These are phyloP conservation scores for Yarrowia bubula DNA, from an alignment of 805 yeast species.

Conservation along the genomic window DNA sequence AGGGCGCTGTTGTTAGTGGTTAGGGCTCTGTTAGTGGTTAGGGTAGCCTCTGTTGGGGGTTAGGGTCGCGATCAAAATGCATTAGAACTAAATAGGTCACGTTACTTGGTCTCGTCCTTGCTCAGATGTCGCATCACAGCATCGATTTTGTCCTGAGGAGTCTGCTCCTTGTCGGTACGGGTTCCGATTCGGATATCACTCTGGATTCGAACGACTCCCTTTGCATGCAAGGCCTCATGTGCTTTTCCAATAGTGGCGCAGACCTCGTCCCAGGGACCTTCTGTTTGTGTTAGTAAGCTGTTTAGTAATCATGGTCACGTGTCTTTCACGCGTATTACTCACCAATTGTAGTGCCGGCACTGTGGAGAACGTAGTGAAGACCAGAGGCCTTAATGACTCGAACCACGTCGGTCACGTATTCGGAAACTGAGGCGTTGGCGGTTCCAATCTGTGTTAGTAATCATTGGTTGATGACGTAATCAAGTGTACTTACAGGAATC, in stretches of 20 bases:
- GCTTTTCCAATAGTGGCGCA: constrained; percentile 73
- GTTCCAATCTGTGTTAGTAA: constrained; percentile 65
- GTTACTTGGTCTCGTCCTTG: not conserved
- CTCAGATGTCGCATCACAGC: constrained; percentile 44
- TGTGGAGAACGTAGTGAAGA: constrained; percentile 68
- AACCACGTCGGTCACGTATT: constrained; percentile 72
- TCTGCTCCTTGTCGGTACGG: constrained; percentile 68
- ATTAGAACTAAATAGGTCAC: too few relatives aligned
- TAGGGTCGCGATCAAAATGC: not conserved
- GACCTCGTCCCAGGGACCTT: constrained; percentile 92
- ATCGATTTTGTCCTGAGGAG: constrained; percentile 69
- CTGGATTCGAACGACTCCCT: constrained; percentile 76
- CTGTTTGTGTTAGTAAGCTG: constrained; percentile 37
- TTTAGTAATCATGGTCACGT: too few relatives aligned
- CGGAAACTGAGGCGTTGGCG: constrained; percentile 71
- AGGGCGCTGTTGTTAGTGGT: not conserved
- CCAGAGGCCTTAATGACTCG: constrained; percentile 59
- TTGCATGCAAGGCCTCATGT: constrained; percentile 67
- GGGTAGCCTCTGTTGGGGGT: not conserved
- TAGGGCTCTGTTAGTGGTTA: not conserved
- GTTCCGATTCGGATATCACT: constrained; percentile 87
- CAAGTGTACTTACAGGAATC: constrained; percentile 66
- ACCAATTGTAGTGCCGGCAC: constrained; percentile 79
- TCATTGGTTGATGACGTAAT: too few relatives aligned
- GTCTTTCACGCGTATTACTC: not conserved